Evolutionary conservation across 2,329 filamentous ascomycete genomes (phyloP).

Genomic region (Cyanodermella asteris): DNA sequence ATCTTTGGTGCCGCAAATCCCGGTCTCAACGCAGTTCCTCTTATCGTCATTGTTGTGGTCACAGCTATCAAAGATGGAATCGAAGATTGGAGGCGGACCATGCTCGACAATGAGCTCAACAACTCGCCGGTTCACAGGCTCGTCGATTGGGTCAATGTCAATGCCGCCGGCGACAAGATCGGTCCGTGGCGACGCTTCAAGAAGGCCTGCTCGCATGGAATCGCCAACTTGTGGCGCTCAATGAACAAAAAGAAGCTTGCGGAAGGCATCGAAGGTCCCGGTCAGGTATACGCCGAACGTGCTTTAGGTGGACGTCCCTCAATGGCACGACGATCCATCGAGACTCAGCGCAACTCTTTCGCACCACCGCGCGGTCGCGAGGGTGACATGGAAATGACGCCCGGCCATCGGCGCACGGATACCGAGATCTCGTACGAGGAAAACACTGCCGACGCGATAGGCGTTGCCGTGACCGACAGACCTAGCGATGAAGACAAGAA

Average conservation of each 20-base stretch:
- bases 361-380: conserved; percentile 22
- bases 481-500: no score
- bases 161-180: conserved; percentile 69
- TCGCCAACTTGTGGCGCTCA: conserved; percentile 27
- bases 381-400: conserved; percentile 84
- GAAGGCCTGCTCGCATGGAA: conserved; percentile 52
- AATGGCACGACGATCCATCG: conserved; percentile 4
- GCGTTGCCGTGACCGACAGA: conserved; percentile 18
- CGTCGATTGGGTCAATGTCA: conserved; percentile 78
- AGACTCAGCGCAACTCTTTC: conserved; percentile 17
- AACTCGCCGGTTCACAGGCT: conserved; percentile 87
- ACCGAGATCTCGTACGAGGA: background rate
- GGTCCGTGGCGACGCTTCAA: conserved; percentile 75
- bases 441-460: background rate
- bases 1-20: conserved; percentile 89
- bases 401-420: conserved; percentile 49
- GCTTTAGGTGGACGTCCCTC: conserved; percentile 11
- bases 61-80: conserved; percentile 88
- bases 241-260: conserved; percentile 22
- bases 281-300: conserved; percentile 28
- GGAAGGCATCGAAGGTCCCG: conserved; percentile 26
- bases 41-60: conserved; percentile 77
- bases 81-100: conserved; percentile 81
- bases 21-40: conserved; percentile 67
- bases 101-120: conserved; percentile 82